Percentiles rank a stretch among this genome's conserved stretches.
Evolutionary conservation across 1,284 basidiomycete genomes (phyloP).

Genomic region (Quambalaria eucalypti): DNA sequence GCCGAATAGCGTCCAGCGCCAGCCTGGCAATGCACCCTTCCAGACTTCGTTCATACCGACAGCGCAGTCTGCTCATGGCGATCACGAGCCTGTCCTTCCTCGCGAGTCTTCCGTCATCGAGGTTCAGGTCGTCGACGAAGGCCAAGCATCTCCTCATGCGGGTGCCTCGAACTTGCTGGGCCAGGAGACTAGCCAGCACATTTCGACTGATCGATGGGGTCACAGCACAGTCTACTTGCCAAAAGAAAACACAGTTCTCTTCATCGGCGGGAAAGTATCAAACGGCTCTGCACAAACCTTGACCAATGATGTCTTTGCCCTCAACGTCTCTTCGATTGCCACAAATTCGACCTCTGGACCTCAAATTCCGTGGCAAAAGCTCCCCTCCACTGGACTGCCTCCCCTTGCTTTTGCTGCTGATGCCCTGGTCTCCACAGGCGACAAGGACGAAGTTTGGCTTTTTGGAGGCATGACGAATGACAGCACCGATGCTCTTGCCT

Average conservation of each 20-base stretch:
- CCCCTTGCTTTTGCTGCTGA: constrained; percentile 13
- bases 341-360: constrained; percentile 1
- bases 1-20: no score
- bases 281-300: constrained; percentile 3
- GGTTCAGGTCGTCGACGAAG: no score
- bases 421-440: not conserved
- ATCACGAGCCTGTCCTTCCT: no score
- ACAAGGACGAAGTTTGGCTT: constrained; percentile 10
- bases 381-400: constrained; percentile 3
- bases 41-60: no score
- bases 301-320: constrained; percentile 21
- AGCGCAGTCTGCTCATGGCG: no score
- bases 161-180: no score
- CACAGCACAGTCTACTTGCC: constrained; percentile 34
- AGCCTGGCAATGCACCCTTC: no score
- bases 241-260: constrained; percentile 11
- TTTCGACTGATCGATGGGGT: constrained; percentile 29
- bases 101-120: no score
- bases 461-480: constrained; percentile 16
- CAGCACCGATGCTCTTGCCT: constrained; percentile 7
- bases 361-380: not conserved
- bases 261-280: constrained; percentile 15
- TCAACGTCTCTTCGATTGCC: constrained; percentile 13
- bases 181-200: no score
- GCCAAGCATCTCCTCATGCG: no score